Evolutionary conservation across 2,329 filamentous ascomycete genomes (phyloP), one percentile per base, ranked within the genome.

Genomic region (Monilinia aucupariae): DNA sequence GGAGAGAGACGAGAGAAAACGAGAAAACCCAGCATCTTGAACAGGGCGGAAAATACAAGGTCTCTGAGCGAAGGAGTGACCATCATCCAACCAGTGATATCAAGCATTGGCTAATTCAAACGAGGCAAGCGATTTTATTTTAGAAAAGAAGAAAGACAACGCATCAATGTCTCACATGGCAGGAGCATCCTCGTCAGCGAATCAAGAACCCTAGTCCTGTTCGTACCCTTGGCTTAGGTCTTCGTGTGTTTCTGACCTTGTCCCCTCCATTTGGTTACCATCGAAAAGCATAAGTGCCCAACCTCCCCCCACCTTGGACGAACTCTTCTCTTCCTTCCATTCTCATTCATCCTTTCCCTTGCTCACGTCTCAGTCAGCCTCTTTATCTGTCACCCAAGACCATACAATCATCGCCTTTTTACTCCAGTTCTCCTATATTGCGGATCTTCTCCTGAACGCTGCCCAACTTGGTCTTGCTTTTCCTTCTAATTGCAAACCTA

Each of bases 161-260:
- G 67, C 71, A 72, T 71, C 71, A 62, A 62, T 71, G 68, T 72
- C 70, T 71, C 69, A 69, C 61, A 56, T 59, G 25, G 47, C 37
- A 49, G 22, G 39, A 45, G 30, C 9, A 63, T 60, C 61, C 61
- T 60, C 47, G 41, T 58, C 10, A 17, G 47, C 41, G 47, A 58
- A 58, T 58, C 54, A 47, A 25, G 8, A 10, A 58, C 41, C 54
- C 54, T 27, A 30, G 54, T 47, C 30, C 41, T 58, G 34, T 47
- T 27, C 34, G 50, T 59, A 49, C 45, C 48, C 59, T 61, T 52
- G 59, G 32, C 34, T 59, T 50, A 27, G 39, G 32, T 27, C 45
- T 59, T 59, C 45, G 32, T 62, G 59, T 41, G 59, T 64, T 45
- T 59, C 45, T 61, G 52, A 50, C 63, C 43, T 48, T 49, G 41